Evolutionary conservation across 345 rosid species (phyloP), one percentile per base, ranked within the genome.

Genomic region (Eucalyptus sideroxylon): DNA sequence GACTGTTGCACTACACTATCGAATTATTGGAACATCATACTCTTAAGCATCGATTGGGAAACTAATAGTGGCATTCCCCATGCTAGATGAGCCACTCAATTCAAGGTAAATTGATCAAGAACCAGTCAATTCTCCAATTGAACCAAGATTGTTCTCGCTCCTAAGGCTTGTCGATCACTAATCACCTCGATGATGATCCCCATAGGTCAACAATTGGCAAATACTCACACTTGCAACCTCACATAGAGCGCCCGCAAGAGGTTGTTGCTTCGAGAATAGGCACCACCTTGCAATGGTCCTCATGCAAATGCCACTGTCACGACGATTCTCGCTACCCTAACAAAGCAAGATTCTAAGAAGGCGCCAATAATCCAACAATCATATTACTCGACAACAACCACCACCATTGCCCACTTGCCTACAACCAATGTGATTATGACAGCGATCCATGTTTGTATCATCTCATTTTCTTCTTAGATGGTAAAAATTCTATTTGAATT

Each of bases 361-460:
- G 82, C 24, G 2, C 26, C 26, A 37, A 1, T 37, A 37, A 72
- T 72, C 21, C 40, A 37, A 72, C 26, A 9, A 37, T 69, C 24
- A 16, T 24, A 69, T 30, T 62, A 15, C 34, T 65, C 17, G 2
- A 30, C 10, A 65, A 65, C 16, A 65, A 15, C 34, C 34, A 69
- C 24, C 0, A 4, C 10, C 5, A 1, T 16, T 16, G 23, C 23
- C 4, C 1, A 4, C 24, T 3, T 0, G 1, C 44, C 44, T 72
- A 9, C 45, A 17, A 37, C 14, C 1, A 10, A 2, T 2, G 2
- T 72, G 82, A 34, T 5, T 17, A 6, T 72, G 45, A 13, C 1
- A 37, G 2, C 2, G 7, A 23, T 34, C 4, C 5, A 8, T 2
- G 2, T 37, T 37, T 19, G 5, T 37, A 19, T 37, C 24, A 40